These are phyloP conservation scores for Penicillium macrosclerotiorum DNA, from an alignment of 495 filamentous ascomycete genomes.

Conservation along the genomic window DNA sequence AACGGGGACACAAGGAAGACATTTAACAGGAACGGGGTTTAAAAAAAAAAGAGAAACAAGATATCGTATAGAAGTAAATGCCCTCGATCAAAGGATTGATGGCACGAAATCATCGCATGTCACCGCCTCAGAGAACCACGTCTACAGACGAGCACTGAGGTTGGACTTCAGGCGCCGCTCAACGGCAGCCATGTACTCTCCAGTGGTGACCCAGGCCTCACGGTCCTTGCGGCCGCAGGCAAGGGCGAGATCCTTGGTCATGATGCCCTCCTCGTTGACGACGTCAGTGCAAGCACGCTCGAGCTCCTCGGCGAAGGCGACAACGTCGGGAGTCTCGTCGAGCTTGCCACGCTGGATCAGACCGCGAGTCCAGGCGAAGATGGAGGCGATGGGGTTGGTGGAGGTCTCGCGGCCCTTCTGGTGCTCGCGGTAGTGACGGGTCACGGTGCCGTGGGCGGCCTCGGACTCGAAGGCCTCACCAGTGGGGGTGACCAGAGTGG, in stretches of 20 bases:
- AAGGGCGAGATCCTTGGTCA: constrained; percentile 97
- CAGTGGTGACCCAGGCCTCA: constrained; percentile 82
- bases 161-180: constrained; percentile 75
- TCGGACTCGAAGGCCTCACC: constrained; percentile 96
- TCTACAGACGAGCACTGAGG: constrained; percentile 50
- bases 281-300: constrained; percentile 94
- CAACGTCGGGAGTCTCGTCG: constrained; percentile 83
- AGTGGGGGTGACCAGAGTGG: constrained; percentile 90
- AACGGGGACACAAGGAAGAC: constrained; percentile 6
- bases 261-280: constrained; percentile 89
- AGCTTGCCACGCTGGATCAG: constrained; percentile 89
- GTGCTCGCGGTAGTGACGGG: constrained; percentile 97
- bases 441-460: constrained; percentile 97
- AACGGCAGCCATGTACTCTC: constrained; percentile 83
- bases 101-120: too few relatives aligned
- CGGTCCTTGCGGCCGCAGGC: constrained; percentile 82
- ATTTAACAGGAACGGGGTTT: too few relatives aligned
- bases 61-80: constrained; percentile 8
- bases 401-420: constrained; percentile 96
- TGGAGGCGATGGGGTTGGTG: constrained; percentile 97
- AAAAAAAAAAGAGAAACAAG: background rate
- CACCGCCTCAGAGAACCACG: constrained; percentile 5
- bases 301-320: constrained; percentile 83
- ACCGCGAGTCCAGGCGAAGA: constrained; percentile 98
- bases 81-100: too few relatives aligned